These are phyloP conservation scores for Fusarium solani-melongenae DNA, from an alignment of 2,329 filamentous ascomycete genomes.

Conservation along the genomic window DNA sequence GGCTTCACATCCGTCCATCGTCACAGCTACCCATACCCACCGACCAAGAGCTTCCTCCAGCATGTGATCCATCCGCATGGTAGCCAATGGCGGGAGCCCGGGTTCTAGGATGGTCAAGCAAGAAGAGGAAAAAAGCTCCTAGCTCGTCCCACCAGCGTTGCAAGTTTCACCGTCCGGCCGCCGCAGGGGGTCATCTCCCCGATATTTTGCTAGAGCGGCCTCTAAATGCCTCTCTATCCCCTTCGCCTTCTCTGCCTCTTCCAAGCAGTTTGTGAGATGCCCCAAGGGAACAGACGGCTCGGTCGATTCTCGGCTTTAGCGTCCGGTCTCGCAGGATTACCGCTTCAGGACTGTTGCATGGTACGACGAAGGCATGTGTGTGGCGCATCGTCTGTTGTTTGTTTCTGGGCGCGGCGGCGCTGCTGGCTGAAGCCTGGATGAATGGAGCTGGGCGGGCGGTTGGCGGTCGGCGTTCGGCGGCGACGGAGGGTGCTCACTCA, in stretches of 20 bases:
- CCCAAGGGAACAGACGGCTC: slow-evolving; percentile 14
- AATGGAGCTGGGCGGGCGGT: slow-evolving; percentile 2
- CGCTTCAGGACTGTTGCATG: slow-evolving; percentile 39
- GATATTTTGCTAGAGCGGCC: not conserved
- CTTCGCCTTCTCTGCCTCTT: not conserved
- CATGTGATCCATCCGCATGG: slow-evolving; percentile 41
- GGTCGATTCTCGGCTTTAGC: slow-evolving; percentile 33
- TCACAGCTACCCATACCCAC: slow-evolving; percentile 14
- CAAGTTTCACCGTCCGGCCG: slow-evolving; percentile 4
- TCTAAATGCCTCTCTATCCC: not conserved
- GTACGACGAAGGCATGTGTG: slow-evolving; percentile 34
- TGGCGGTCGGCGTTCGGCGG: not conserved
- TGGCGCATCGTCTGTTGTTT: slow-evolving; percentile 26
- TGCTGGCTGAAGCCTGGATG: slow-evolving; percentile 5
- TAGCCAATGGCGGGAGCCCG: slow-evolving; percentile 34
- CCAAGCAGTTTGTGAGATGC: slow-evolving; percentile 11
- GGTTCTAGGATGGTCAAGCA: slow-evolving; percentile 15
- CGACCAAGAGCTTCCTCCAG: slow-evolving; percentile 13
- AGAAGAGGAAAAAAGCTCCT: not conserved
- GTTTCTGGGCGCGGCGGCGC: not conserved
- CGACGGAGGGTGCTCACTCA: not conserved
- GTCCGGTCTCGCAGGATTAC: slow-evolving; percentile 30
- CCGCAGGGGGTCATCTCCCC: slow-evolving; percentile 5
- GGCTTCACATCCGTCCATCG: not conserved
- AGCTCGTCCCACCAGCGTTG: slow-evolving; percentile 11